phyloP scores from a whole-genome alignment of 2,329 filamentous ascomycete genomes.

The Aschersonia sp. region DNA sequence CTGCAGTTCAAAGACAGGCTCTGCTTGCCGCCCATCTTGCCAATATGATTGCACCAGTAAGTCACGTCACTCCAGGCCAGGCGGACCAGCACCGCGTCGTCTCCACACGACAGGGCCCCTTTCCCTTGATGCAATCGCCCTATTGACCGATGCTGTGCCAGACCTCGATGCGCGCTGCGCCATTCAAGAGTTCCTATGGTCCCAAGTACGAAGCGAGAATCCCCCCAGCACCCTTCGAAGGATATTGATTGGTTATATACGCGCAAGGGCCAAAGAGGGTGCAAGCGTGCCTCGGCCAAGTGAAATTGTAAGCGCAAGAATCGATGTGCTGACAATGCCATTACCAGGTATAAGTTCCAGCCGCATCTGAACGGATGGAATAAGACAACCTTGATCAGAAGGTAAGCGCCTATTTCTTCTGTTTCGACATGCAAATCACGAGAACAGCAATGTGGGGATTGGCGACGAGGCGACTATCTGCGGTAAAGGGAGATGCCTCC shows the following conservation, averaged over 20 bases:
- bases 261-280: background rate
- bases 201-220: conserved; percentile 39
- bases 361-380: conserved; percentile 35
- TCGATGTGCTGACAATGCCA: conserved; percentile 12
- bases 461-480: too few relatives aligned
- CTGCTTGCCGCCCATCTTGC: conserved; percentile 12
- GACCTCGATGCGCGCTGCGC: conserved; percentile 30
- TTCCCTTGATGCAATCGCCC: background rate
- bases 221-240: background rate
- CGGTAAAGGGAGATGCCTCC: too few relatives aligned
- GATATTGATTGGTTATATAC: background rate
- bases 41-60: conserved; percentile 27
- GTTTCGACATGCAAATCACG: too few relatives aligned
- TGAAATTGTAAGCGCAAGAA: background rate
- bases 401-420: conserved; percentile 29
- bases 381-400: conserved; percentile 26
- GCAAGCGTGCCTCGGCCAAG: background rate
- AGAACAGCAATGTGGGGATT: too few relatives aligned
- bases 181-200: conserved; percentile 49
- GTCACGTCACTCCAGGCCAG: conserved; percentile 5
- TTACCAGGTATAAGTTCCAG: conserved; percentile 42
- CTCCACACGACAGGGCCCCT: background rate
- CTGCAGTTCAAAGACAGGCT: conserved; percentile 18
- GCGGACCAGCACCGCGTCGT: too few relatives aligned
- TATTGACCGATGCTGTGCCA: conserved; percentile 20